These are phyloP conservation scores for Lactarius hatsudake DNA, from an alignment of 768 basidiomycete genomes.

Conservation along the genomic window DNA sequence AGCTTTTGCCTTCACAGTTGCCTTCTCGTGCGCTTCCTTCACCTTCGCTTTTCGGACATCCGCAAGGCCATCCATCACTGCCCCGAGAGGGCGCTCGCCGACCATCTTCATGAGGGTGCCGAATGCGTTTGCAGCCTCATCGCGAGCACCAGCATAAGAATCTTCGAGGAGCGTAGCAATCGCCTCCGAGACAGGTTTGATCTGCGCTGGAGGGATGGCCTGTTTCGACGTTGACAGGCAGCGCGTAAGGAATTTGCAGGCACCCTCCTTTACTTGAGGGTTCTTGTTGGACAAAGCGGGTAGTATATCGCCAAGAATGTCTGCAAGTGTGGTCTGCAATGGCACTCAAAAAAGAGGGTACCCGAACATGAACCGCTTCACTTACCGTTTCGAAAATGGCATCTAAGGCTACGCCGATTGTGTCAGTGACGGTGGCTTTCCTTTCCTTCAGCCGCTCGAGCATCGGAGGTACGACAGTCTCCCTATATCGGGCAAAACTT, in stretches of 20 bases:
- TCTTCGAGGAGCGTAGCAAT: conserved; percentile 81
- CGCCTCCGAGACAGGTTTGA: conserved; percentile 79
- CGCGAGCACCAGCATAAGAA: conserved; percentile 81
- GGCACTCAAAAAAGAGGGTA: conserved; percentile 18
- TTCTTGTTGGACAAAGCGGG: conserved; percentile 84
- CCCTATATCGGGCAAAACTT: conserved; percentile 72
- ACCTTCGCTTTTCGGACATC: conserved; percentile 90
- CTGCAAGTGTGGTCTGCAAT: conserved; percentile 68
- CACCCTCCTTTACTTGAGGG: conserved; percentile 93
- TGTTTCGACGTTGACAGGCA: conserved; percentile 67
- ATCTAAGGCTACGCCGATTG: conserved; percentile 84
- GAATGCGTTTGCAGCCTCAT: conserved; percentile 83
- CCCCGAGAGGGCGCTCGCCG: conserved; percentile 88
- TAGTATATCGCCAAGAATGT: conserved; percentile 80
- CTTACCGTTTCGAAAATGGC: conserved; percentile 82
- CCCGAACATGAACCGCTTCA: conserved; percentile 21
- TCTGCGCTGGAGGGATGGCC: conserved; percentile 68
- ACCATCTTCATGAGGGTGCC: conserved; percentile 96
- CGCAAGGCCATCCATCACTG: conserved; percentile 77
- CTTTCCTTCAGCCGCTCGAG: conserved; percentile 92
- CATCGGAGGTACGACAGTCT: conserved; percentile 70
- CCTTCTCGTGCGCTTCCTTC: conserved; percentile 89
- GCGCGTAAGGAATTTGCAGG: conserved; percentile 81
- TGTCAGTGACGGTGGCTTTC: conserved; percentile 86
- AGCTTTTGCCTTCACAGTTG: conserved; percentile 84